Percentiles rank a stretch among this genome's conserved stretches.
Conservation (phyloP, 306 rosid genomes). For the Corylus heterophylla region DNA sequence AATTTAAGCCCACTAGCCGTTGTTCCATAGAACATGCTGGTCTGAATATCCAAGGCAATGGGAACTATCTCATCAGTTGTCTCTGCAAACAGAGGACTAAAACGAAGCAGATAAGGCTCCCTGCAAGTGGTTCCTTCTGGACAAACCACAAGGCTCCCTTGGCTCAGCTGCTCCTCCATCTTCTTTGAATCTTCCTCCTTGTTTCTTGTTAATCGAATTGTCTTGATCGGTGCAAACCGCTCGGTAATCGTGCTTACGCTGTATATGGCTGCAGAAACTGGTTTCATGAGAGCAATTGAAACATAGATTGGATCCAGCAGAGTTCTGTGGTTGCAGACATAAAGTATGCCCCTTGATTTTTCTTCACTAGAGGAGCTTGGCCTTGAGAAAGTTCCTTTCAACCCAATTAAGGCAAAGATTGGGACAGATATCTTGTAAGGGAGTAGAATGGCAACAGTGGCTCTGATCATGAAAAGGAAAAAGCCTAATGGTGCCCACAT, state of each 20-base stretch:
- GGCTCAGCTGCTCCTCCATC: neutral
- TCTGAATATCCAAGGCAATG: neutral
- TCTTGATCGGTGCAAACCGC: neutral
- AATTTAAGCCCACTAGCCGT: neutral
- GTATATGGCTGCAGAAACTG: neutral
- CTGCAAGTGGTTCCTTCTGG: slow-evolving; percentile 5
- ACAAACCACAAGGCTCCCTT: neutral
- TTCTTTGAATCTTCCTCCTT: slow-evolving; percentile 3
- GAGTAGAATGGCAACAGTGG: neutral
- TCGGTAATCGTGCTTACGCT: neutral
- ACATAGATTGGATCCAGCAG: neutral
- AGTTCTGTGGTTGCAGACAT: slow-evolving; percentile 9
- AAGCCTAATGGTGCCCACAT: slow-evolving; percentile 1
- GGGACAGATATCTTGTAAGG: neutral
- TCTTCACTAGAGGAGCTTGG: neutral
- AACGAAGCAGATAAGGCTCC: slow-evolving; percentile 2
- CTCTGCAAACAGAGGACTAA: slow-evolving; percentile 13
- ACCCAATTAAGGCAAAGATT: neutral
- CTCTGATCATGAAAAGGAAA: neutral
- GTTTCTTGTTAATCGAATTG: slow-evolving; percentile 1
- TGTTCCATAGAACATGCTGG: neutral
- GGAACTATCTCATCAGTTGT: neutral
- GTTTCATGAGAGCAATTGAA: neutral
- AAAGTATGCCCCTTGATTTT: neutral
- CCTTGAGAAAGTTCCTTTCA: neutral